Evolutionary conservation across 352 stramenopile species (phyloP).

Genomic region (Albugo candida): DNA sequence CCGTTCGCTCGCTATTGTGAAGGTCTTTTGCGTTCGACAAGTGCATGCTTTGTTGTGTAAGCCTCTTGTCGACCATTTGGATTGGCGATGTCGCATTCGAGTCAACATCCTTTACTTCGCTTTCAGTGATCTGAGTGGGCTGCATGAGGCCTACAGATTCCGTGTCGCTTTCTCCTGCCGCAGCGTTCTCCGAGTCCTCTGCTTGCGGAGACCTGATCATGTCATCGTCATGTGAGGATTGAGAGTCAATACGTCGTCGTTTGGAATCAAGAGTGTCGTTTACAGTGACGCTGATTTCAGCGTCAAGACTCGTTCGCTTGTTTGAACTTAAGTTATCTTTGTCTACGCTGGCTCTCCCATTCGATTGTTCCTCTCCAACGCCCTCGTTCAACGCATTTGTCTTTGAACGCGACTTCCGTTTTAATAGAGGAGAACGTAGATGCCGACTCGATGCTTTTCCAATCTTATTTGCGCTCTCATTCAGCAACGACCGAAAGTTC

Average conservation of each 20-base stretch:
- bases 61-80: not conserved
- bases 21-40: slow-evolving; percentile 2
- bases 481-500: slow-evolving; percentile 38
- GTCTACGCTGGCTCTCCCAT: not conserved
- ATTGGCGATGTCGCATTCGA: not conserved
- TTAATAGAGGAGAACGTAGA: not conserved
- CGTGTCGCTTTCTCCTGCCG: no score
- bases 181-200: not conserved
- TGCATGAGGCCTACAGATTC: no score
- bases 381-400: slow-evolving; percentile 2
- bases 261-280: not conserved
- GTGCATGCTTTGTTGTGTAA: slow-evolving; percentile 1
- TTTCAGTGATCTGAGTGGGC: no score
- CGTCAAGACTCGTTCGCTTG: not conserved
- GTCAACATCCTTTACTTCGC: no score
- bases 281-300: not conserved
- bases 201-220: not conserved
- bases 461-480: slow-evolving; percentile 9
- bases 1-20: slow-evolving; percentile 1
- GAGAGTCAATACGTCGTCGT: not conserved
- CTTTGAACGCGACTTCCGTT: slow-evolving; percentile 17
- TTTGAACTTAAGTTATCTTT: not conserved
- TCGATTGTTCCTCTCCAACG: not conserved
- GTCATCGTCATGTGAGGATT: not conserved
- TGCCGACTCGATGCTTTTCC: slow-evolving; percentile 12